These are phyloP conservation scores for Stachybotrys elegans DNA, from an alignment of 2,329 filamentous ascomycete genomes.

Conservation along the genomic window DNA sequence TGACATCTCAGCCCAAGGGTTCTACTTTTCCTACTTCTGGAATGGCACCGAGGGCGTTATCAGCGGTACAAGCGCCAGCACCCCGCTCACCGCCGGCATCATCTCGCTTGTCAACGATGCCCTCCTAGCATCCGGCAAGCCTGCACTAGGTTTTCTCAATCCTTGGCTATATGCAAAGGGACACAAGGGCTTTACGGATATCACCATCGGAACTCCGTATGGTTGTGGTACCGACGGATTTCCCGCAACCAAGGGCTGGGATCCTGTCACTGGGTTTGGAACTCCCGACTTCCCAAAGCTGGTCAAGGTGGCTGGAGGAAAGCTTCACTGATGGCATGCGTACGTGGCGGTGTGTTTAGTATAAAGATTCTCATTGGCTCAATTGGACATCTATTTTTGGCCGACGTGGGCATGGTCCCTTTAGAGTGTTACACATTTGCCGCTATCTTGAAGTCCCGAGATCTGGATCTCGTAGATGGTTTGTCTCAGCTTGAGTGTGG, in stretches of 20 bases:
- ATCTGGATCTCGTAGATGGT: too few relatives aligned
- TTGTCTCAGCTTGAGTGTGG: too few relatives aligned
- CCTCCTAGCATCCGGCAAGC: conserved; percentile 47
- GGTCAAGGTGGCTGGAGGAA: conserved; percentile 1
- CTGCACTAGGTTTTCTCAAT: conserved; percentile 55
- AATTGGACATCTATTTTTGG: too few relatives aligned
- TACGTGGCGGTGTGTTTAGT: too few relatives aligned
- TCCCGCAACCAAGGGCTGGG: conserved; percentile 13
- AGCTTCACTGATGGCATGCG: too few relatives aligned
- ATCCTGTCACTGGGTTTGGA: conserved; percentile 28
- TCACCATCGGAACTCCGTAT: conserved; percentile 11
- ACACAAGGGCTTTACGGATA: conserved; percentile 26
- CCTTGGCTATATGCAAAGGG: conserved; percentile 50
- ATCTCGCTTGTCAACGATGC: conserved; percentile 61
- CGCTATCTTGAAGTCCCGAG: too few relatives aligned
- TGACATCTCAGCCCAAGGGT: conserved; percentile 53
- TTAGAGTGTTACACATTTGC: too few relatives aligned
- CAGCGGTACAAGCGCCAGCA: conserved; percentile 39
- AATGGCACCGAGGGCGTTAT: conserved; percentile 4
- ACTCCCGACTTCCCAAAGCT: conserved; percentile 10
- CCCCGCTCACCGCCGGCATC: conserved; percentile 58
- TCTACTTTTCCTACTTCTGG: conserved; percentile 11
- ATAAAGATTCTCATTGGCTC: too few relatives aligned
- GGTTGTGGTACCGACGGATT: conserved; percentile 10
- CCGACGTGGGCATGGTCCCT: too few relatives aligned